Percentiles rank a stretch among this genome's conserved stretches.
Evolutionary conservation across 2,329 filamentous ascomycete genomes (phyloP).

Genomic region (Amesomyces nigricolor): DNA sequence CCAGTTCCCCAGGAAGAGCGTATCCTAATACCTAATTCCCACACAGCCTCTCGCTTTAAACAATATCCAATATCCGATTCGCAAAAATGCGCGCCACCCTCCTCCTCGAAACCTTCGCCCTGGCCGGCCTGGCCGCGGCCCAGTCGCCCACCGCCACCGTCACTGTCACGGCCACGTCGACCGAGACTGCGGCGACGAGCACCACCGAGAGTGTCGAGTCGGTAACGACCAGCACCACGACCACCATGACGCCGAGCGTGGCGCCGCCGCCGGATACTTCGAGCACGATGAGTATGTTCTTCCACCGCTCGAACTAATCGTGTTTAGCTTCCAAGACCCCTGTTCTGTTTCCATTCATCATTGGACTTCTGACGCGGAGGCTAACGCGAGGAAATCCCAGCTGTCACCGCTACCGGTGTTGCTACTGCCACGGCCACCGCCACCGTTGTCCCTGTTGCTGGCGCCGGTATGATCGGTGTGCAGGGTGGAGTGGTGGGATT

Average conservation of each 20-base stretch:
- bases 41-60: background rate
- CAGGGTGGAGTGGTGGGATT: constrained; percentile 21
- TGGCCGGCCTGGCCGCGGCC: constrained; percentile 21
- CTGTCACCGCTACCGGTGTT: background rate
- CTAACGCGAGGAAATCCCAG: too few relatives aligned
- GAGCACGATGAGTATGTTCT: constrained; percentile 1
- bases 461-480: constrained; percentile 2
- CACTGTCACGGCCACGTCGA: constrained; percentile 1
- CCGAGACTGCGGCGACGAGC: background rate
- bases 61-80: background rate
- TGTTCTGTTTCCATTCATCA: background rate
- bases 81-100: constrained; percentile 22
- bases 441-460: constrained; percentile 21
- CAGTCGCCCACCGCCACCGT: constrained; percentile 15
- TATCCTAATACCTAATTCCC: too few relatives aligned
- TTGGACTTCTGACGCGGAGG: too few relatives aligned
- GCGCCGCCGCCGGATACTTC: background rate
- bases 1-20: too few relatives aligned
- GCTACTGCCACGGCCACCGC: constrained; percentile 8
- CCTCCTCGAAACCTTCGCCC: constrained; percentile 20
- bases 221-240: background rate
- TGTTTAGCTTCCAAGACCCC: too few relatives aligned
- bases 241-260: background rate
- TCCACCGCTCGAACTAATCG: background rate
- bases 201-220: background rate